Conservation (phyloP, 495 filamentous ascomycete species). For the Penicillium egyptiacum region DNA sequence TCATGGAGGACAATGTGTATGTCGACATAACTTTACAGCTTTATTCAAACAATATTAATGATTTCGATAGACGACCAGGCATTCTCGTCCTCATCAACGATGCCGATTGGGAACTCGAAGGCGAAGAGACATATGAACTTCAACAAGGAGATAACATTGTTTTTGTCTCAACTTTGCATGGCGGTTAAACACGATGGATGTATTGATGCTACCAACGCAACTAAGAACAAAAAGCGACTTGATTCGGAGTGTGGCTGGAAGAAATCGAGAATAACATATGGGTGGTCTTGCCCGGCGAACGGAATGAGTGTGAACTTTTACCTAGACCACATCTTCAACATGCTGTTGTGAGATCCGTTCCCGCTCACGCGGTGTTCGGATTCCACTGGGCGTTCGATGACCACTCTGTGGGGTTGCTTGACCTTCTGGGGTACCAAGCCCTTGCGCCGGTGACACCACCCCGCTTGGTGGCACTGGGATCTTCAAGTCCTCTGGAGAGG, state of each 20-base stretch:
- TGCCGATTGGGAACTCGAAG: constrained; percentile 96
- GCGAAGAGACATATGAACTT: constrained; percentile 84
- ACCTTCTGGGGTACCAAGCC: constrained; percentile 50
- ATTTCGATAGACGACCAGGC: constrained; percentile 74
- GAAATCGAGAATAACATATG: neutral
- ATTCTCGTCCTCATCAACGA: constrained; percentile 98
- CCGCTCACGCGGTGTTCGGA: constrained; percentile 46
- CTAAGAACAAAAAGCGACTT: neutral
- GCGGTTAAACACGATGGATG: constrained; percentile 56
- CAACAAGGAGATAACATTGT: constrained; percentile 81
- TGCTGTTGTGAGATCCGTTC: constrained; percentile 51
- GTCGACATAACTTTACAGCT: constrained; percentile 27
- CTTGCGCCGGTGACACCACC: constrained; percentile 47
- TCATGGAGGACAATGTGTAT: constrained; percentile 85
- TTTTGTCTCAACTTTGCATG: constrained; percentile 97
- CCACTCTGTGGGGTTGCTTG: constrained; percentile 46
- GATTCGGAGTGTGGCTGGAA: constrained; percentile 1
- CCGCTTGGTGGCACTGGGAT: constrained; percentile 73
- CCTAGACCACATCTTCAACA: constrained; percentile 50
- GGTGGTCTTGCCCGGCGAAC: neutral
- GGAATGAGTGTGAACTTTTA: neutral
- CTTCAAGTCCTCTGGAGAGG: constrained; percentile 78
- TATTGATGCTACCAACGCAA: constrained; percentile 3
- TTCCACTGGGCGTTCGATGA: constrained; percentile 33
- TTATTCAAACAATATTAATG: constrained; percentile 6